A percentile compares a stretch with the other conserved stretches of the same genome.
Conservation (phyloP, 164 flowering plant genomes). For the Magnolia sinica region DNA sequence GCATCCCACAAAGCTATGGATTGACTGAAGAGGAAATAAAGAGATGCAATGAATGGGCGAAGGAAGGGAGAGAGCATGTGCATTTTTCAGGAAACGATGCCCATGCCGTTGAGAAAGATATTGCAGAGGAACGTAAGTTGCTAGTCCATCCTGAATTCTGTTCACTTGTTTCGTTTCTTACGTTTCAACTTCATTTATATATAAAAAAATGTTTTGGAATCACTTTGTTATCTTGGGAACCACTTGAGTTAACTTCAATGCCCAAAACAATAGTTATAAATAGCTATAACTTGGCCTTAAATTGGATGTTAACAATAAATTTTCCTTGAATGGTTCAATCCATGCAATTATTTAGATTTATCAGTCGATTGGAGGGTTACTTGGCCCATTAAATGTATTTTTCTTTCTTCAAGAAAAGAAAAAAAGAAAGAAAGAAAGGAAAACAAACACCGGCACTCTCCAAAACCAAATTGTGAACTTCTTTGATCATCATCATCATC, state of each 20-base stretch:
- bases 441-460: background rate
- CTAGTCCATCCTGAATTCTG: background rate
- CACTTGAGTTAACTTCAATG: no score
- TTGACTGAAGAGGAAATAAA: conserved; percentile 8
- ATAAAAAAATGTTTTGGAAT: background rate
- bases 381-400: no score
- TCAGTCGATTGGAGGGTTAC: no score
- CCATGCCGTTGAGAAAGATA: conserved; percentile 4
- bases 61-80: conserved; percentile 16
- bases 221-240: background rate
- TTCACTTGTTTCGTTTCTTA: background rate
- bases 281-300: no score
- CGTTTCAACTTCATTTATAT: background rate
- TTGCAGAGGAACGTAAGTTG: conserved; percentile 12
- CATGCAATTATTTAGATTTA: no score
- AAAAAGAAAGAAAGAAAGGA: background rate
- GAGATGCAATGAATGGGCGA: conserved; percentile 18
- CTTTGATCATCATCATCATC: no score
- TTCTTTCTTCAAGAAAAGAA: background rate
- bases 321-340: no score
- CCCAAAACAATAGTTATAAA: no score
- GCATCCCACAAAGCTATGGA: background rate
- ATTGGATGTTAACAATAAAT: no score
- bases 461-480: background rate
- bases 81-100: conserved; percentile 17